Percentiles rank a stretch among this genome's conserved stretches.
Conservation (phyloP, 768 basidiomycete species). For the Mycena rosella region DNA sequence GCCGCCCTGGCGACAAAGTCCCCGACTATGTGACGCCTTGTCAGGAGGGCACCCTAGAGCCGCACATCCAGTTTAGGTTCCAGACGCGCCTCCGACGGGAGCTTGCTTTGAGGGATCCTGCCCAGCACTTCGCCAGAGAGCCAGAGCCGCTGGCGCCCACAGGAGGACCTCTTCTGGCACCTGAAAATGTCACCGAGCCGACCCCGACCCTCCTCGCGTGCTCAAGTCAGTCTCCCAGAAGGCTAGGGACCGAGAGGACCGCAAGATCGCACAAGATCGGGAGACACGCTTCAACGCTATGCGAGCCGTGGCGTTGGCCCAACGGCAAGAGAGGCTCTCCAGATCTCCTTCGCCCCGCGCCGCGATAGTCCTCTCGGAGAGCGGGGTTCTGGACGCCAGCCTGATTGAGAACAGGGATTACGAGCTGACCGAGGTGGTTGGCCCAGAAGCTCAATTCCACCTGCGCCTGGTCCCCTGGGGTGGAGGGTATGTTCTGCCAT, state of each 20-base stretch:
- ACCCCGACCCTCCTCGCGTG: too few species aligned
- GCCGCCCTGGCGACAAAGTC: not conserved
- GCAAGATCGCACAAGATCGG: not conserved
- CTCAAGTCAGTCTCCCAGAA: too few species aligned
- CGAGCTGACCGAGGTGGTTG: slow-evolving; percentile 4
- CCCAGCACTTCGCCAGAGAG: not conserved
- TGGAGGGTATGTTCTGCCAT: not conserved
- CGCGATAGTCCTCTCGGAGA: too few species aligned
- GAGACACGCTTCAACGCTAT: not conserved
- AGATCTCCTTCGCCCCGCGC: too few species aligned
- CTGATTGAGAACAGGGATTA: slow-evolving; percentile 13
- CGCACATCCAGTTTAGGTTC: not conserved
- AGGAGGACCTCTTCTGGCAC: too few species aligned
- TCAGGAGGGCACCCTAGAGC: not conserved
- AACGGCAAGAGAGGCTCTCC: too few species aligned
- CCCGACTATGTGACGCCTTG: not conserved
- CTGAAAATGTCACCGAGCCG: too few species aligned
- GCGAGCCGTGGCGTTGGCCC: not conserved
- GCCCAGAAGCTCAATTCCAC: not conserved
- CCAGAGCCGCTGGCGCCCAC: too few species aligned
- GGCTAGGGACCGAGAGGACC: too few species aligned
- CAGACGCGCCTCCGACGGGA: not conserved
- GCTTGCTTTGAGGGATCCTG: not conserved
- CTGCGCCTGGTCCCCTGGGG: slow-evolving; percentile 8
- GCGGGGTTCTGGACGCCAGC: not conserved